These are phyloP conservation scores for Cyclotella kingstonii DNA, from an alignment of 108 stramenopile species.

Conservation along the genomic window DNA sequence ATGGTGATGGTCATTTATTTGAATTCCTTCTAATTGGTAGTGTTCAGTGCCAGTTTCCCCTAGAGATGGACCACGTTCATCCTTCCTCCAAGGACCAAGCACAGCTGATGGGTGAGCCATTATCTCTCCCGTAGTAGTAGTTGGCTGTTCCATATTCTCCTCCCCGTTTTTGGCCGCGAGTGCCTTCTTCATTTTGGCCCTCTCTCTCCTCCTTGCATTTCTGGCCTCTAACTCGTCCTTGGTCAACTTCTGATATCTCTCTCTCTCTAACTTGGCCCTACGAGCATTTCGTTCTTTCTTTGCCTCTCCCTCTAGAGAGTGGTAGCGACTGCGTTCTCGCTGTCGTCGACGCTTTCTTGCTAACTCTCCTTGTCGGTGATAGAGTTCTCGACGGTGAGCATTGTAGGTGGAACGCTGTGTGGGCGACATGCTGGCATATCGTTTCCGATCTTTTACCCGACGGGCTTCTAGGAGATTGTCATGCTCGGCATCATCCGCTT, in stretches of 20 bases:
- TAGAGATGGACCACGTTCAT: not conserved
- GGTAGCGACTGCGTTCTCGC: conserved; percentile 74
- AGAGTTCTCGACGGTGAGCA: conserved; percentile 78
- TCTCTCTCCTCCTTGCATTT: conserved; percentile 73
- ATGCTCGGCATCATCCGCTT: conserved; percentile 37
- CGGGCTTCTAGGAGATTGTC: conserved; percentile 70
- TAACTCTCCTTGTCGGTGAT: conserved; percentile 73
- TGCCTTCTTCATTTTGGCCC: conserved; percentile 58
- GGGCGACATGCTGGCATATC: conserved; percentile 77
- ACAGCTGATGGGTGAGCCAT: not conserved
- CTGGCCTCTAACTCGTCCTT: conserved; percentile 66
- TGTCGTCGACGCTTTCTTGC: conserved; percentile 70
- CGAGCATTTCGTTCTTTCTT: conserved; percentile 72
- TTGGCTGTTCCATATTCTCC: not conserved
- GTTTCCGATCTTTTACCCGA: conserved; percentile 78
- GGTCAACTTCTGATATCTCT: conserved; percentile 71
- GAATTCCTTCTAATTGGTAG: not conserved
- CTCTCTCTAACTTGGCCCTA: conserved; percentile 77
- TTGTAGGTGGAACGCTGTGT: conserved; percentile 80
- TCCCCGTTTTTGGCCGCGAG: not conserved
- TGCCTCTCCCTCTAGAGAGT: conserved; percentile 48
- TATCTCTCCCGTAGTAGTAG: not conserved
- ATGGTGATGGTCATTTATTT: not conserved
- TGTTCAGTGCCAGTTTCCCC: not conserved
- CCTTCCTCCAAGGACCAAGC: not conserved